Evolutionary conservation across 2,329 filamentous ascomycete genomes (phyloP).

Genomic region (Mariannaea sp.): DNA sequence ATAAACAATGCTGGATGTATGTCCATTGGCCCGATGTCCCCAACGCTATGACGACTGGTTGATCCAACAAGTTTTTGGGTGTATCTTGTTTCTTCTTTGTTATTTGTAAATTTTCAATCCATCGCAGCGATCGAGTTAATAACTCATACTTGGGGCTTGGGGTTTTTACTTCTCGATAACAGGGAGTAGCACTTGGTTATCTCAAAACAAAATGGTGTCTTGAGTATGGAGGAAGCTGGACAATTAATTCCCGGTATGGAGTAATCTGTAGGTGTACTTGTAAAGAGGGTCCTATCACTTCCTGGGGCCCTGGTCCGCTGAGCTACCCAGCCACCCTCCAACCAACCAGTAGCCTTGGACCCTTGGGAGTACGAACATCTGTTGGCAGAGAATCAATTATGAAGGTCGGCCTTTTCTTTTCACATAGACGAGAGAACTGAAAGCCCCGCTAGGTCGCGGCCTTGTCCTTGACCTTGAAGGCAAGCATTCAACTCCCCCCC

Average conservation of each 20-base stretch:
- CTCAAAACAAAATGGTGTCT: too few species aligned
- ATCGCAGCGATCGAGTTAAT: too few species aligned
- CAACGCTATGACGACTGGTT: conserved; percentile 20
- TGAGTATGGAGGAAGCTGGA: too few species aligned
- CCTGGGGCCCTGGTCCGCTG: conserved; percentile 16
- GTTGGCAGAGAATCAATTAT: not conserved
- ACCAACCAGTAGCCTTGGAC: conserved; percentile 5
- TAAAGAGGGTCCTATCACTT: conserved; percentile 2
- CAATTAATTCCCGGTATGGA: too few species aligned
- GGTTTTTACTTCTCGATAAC: too few species aligned
- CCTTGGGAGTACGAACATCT: too few species aligned
- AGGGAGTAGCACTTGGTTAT: too few species aligned
- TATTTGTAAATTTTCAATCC: too few species aligned
- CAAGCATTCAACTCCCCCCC: too few species aligned
- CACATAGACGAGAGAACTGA: not conserved
- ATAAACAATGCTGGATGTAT: conserved; percentile 15
- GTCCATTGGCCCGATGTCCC: conserved; percentile 37
- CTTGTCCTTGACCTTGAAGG: conserved; percentile 3
- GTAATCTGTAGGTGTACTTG: not conserved
- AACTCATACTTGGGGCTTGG: too few species aligned
- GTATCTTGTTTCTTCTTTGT: not conserved
- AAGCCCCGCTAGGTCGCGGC: conserved; percentile 16
- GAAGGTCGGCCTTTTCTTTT: not conserved
- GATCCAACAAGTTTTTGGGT: conserved; percentile 13
- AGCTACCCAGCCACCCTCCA: conserved; percentile 19